These are phyloP conservation scores for Kwoniella shivajii DNA, from an alignment of 1,284 basidiomycete species.

Conservation along the genomic window DNA sequence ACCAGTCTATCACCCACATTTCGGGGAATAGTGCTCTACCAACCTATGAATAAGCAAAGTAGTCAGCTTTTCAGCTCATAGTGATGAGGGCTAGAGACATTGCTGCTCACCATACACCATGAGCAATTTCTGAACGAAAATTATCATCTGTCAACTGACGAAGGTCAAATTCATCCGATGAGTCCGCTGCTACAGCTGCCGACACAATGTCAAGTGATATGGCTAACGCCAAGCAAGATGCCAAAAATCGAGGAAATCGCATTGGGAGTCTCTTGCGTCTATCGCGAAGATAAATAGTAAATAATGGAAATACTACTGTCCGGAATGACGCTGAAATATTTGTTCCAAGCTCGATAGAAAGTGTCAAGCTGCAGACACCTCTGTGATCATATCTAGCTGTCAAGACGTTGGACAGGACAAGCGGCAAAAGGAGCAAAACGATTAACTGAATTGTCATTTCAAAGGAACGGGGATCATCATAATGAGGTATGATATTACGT, in stretches of 20 bases:
- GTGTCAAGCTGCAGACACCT: too few relatives aligned
- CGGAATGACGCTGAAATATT: too few relatives aligned
- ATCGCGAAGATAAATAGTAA: too few relatives aligned
- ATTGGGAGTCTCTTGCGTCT: too few relatives aligned
- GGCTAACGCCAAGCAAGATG: neutral
- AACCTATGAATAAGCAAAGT: slow-evolving; percentile 36
- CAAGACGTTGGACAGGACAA: too few relatives aligned
- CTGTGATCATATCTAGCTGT: too few relatives aligned
- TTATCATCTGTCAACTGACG: slow-evolving; percentile 64
- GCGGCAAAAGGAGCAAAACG: too few relatives aligned
- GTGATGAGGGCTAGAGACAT: neutral
- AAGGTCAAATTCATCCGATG: slow-evolving; percentile 37
- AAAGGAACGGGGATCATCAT: too few relatives aligned
- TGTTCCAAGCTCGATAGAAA: too few relatives aligned
- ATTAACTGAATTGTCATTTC: too few relatives aligned
- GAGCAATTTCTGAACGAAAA: slow-evolving; percentile 62
- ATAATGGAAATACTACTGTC: too few relatives aligned
- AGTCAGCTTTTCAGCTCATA: neutral
- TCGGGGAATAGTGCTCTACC: slow-evolving; percentile 54
- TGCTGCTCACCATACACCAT: slow-evolving; percentile 67
- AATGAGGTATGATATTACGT: too few relatives aligned
- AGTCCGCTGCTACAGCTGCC: neutral
- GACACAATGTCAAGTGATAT: neutral
- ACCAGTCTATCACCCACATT: slow-evolving; percentile 32
- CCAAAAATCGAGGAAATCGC: slow-evolving; percentile 8